These are phyloP conservation scores for Mortierella antarctica DNA, from an alignment of 192 early-diverging fungal species.

Conservation along the genomic window DNA sequence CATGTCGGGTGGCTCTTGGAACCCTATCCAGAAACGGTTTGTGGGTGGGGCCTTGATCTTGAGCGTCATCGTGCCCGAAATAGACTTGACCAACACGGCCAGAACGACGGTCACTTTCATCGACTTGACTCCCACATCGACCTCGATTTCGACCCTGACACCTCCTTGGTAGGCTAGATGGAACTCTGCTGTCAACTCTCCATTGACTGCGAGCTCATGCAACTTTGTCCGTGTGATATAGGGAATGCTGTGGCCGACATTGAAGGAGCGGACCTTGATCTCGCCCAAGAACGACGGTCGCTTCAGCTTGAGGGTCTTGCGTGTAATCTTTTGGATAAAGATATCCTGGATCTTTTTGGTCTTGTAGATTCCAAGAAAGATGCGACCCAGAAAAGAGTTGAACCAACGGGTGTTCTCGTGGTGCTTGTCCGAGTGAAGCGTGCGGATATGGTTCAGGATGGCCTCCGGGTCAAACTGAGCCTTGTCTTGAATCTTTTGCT, in stretches of 20 bases:
- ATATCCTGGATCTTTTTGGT: slow-evolving; percentile 70
- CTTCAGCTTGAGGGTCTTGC: slow-evolving; percentile 75
- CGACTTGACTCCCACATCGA: slow-evolving; percentile 60
- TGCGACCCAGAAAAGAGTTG: slow-evolving; percentile 83
- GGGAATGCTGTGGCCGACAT: slow-evolving; percentile 84
- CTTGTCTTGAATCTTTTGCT: slow-evolving; percentile 54
- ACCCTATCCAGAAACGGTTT: slow-evolving; percentile 91
- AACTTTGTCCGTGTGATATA: slow-evolving; percentile 83
- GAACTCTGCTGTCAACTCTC: slow-evolving; percentile 81
- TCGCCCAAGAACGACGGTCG: slow-evolving; percentile 81
- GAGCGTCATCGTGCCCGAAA: slow-evolving; percentile 83
- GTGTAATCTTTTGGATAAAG: slow-evolving; percentile 73
- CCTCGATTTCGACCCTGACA: slow-evolving; percentile 80
- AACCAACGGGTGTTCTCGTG: slow-evolving; percentile 74
- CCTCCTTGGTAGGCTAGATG: slow-evolving; percentile 86
- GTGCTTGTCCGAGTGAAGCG: slow-evolving; percentile 63
- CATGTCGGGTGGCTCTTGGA: slow-evolving; percentile 83
- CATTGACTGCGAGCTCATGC: slow-evolving; percentile 70
- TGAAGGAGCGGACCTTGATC: slow-evolving; percentile 82
- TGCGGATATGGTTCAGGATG: slow-evolving; percentile 44
- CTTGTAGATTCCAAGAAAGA: slow-evolving; percentile 81
- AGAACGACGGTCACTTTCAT: slow-evolving; percentile 85
- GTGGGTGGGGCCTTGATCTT: slow-evolving; percentile 85
- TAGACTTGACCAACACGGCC: slow-evolving; percentile 75
- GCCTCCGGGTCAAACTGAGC: slow-evolving; percentile 50